A percentile compares a stretch with the other conserved stretches of the same genome.
Conservation (phyloP, 345 rosid genomes). For the Acer campestre region DNA sequence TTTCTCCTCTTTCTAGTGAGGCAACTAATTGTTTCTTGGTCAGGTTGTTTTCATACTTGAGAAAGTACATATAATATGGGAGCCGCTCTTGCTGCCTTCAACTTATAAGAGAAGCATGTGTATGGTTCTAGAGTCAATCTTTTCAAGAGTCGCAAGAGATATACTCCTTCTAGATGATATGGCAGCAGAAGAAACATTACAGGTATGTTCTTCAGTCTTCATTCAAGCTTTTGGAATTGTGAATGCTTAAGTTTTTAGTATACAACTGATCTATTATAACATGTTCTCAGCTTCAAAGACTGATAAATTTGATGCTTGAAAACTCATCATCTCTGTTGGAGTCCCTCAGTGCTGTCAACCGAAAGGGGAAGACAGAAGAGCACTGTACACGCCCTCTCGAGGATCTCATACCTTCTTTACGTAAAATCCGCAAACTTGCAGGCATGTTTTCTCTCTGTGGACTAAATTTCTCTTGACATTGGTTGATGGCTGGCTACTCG, state of each 20-base stretch:
- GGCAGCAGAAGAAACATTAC: conserved; percentile 97
- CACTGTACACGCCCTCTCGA: conserved; percentile 40
- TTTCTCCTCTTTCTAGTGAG: conserved; percentile 11
- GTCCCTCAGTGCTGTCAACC: conserved; percentile 46
- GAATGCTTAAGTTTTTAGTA: conserved; percentile 4
- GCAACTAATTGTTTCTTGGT: conserved; percentile 20
- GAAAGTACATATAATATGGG: conserved; percentile 95
- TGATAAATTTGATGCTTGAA: conserved; percentile 78
- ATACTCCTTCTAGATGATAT: conserved; percentile 88
- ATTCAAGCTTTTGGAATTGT: conserved; percentile 8
- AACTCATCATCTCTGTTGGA: conserved; percentile 61
- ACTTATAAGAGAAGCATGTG: conserved; percentile 88
- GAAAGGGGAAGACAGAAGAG: conserved; percentile 43
- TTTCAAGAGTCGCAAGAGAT: conserved; percentile 72
- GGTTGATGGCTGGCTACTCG: neutral
- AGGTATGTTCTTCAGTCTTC: conserved; percentile 42
- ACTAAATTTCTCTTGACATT: conserved; percentile 15
- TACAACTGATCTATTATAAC: conserved; percentile 10
- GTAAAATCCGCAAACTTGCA: conserved; percentile 82
- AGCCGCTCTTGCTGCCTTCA: conserved; percentile 73
- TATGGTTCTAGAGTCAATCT: conserved; percentile 72
- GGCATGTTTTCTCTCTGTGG: conserved; percentile 45
- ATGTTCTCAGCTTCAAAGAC: conserved; percentile 74
- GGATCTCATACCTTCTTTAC: conserved; percentile 72
- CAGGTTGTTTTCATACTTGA: conserved; percentile 90